phyloP scores from a whole-genome alignment of 129 eudicot species.

The Tanacetum coccineum region DNA sequence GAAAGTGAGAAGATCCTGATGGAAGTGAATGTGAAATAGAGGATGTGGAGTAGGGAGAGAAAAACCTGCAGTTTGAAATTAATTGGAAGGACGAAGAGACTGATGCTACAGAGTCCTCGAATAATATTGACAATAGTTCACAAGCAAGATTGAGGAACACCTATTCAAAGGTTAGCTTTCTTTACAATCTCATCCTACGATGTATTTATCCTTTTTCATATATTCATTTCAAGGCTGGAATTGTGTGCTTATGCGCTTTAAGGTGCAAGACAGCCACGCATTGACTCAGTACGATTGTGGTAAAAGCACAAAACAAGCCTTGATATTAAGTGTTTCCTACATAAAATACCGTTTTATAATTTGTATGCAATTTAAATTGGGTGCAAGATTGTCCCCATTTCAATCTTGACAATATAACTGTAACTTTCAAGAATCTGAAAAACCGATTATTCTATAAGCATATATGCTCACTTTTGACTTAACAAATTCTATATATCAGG shows the following conservation, averaged over 20 bases:
- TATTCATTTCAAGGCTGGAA: neutral
- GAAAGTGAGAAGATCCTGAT: slow-evolving; percentile 75
- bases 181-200: neutral
- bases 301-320: no score
- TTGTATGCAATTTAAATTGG: no score
- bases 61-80: slow-evolving; percentile 68
- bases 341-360: no score
- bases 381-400: no score
- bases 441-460: slow-evolving; percentile 6
- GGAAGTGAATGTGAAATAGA: slow-evolving; percentile 49
- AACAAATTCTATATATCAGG: neutral
- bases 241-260: neutral
- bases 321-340: no score
- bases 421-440: slow-evolving; percentile 31
- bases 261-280: neutral
- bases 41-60: slow-evolving; percentile 48
- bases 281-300: no score
- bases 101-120: slow-evolving; percentile 23
- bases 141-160: slow-evolving; percentile 50
- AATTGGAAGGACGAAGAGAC: slow-evolving; percentile 54
- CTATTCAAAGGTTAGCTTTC: slow-evolving; percentile 48
- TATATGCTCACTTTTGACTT: neutral
- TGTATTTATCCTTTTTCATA: neutral
- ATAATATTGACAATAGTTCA: slow-evolving; percentile 31
- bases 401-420: slow-evolving; percentile 67